Percentiles rank a stretch among this genome's conserved stretches.
Conservation (phyloP, 495 filamentous ascomycete genomes). For the Thozetella sp. region DNA sequence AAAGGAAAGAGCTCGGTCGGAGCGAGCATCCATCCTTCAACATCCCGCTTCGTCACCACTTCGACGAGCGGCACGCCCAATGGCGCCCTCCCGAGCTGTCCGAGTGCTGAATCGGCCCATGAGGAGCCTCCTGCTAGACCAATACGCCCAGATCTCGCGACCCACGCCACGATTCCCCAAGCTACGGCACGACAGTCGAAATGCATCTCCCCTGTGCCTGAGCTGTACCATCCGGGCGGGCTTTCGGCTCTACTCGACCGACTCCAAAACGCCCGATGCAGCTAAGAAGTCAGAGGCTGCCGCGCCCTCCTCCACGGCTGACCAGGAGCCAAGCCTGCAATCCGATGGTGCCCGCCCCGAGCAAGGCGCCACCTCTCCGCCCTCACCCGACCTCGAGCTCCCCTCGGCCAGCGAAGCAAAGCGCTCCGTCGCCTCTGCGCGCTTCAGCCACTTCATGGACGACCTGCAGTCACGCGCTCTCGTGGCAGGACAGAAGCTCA, state of each 20-base stretch:
- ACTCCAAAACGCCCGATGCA: not conserved
- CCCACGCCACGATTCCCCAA: not conserved
- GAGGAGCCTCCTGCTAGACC: not conserved
- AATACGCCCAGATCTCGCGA: not conserved
- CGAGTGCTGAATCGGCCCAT: not conserved
- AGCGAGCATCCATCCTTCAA: too few relatives aligned
- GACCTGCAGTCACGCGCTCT: slow-evolving; percentile 82
- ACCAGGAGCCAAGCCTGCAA: too few relatives aligned
- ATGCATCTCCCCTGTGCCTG: not conserved
- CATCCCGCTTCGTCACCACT: not conserved
- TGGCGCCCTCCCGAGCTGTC: not conserved
- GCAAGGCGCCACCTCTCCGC: not conserved
- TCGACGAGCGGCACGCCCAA: not conserved
- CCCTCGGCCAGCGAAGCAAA: slow-evolving; percentile 78
- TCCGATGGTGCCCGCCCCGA: not conserved
- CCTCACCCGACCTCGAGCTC: slow-evolving; percentile 41
- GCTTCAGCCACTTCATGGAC: slow-evolving; percentile 83
- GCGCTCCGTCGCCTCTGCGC: slow-evolving; percentile 71
- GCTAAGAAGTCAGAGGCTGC: not conserved
- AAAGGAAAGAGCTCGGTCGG: too few relatives aligned
- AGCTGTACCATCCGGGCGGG: slow-evolving; percentile 1
- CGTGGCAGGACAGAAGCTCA: slow-evolving; percentile 82
- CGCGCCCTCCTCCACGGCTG: not conserved
- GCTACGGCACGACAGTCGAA: not conserved
- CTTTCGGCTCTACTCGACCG: slow-evolving; percentile 1